A percentile compares a stretch with the other conserved stretches of the same genome.
Conservation (phyloP, 805 yeast genomes). For the Sungouiozyma ichnusensis region DNA sequence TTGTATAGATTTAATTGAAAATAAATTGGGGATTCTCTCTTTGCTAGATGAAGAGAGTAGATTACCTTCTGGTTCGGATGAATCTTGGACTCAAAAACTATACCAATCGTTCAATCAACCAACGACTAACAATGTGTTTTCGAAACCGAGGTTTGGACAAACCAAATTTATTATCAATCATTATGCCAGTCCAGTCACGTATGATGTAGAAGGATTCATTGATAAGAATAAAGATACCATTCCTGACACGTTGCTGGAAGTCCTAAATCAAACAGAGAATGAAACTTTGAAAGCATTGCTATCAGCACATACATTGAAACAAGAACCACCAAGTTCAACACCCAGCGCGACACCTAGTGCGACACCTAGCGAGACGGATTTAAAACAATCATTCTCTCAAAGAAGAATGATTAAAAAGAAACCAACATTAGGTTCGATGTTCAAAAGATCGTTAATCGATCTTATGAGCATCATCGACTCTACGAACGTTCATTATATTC, state of each 20-base stretch:
- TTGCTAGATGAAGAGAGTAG: conserved; percentile 92
- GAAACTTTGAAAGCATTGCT: conserved; percentile 55
- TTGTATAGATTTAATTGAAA: conserved; percentile 86
- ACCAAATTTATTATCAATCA: conserved; percentile 83
- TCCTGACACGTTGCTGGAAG: conserved; percentile 88
- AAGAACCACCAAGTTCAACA: conserved; percentile 17
- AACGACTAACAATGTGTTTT: conserved; percentile 67
- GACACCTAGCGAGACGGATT: conserved; percentile 28
- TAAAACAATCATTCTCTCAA: conserved; percentile 29
- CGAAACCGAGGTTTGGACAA: conserved; percentile 91
- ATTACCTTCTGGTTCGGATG: conserved; percentile 86
- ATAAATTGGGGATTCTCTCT: conserved; percentile 75
- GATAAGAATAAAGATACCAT: conserved; percentile 97
- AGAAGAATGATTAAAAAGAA: conserved; percentile 50
- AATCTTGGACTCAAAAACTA: conserved; percentile 85
- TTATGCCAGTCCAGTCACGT: conserved; percentile 89
- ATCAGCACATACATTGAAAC: conserved; percentile 45
- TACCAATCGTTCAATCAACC: conserved; percentile 75
- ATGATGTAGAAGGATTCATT: conserved; percentile 88
- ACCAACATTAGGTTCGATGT: conserved; percentile 91
- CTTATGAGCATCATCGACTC: conserved; percentile 88
- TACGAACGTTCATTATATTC: conserved; percentile 90
- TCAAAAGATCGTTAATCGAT: conserved; percentile 84
- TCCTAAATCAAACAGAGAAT: conserved; percentile 60
- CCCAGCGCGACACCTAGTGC: conserved; percentile 16